Evolutionary conservation across 176 grass and related monocot genomes (phyloP), one percentile per base, ranked within the genome.

Genomic region (Oryza punctata): DNA sequence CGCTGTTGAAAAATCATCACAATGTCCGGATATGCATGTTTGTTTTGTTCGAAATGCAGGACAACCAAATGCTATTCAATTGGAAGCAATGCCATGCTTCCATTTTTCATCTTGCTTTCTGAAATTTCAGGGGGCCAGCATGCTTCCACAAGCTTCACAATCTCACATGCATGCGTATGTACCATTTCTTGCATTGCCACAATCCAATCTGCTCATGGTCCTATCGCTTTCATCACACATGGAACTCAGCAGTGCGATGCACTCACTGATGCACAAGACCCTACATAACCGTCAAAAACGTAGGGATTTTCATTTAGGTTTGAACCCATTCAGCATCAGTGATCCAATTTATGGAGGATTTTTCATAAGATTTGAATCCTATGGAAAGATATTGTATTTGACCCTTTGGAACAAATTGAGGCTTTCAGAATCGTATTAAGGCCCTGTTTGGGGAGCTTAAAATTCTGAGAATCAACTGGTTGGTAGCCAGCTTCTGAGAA

Each of bases 191-290:
- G 47, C 43, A 73, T 67, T 18, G 72, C 33, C 59, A 75, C 16
- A 61, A 29, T 68, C 16, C 63, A 79, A 79, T 69, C 57, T 75
- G 75, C 28, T 65, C 65, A 84, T 87, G 66, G 67, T 66, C 70
- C 63, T 63, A 76, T 33, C 72, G 21, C 81, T 78, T 77, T 74
- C 78, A 78, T 80, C 67, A 79, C 73, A 84, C 66, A 85, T 81
- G 64, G 33, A 10, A 38, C 28, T 24, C 65, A 64, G n/a, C 81
- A 50, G 10, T 47, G 7, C 38, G 76, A 38, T 67, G 52, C 46
- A 70, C 32, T 79, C 74, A 63, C 30, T 25, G n/a, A 82, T 70
- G 79, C 68, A 8, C 37, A 54, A 52, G 54, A 84, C 68, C 27
- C 6, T 45, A 16, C 14, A 29, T 38, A 78, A 65, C 14, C 75